These are phyloP conservation scores for Metarhizium rileyi DNA, from an alignment of 2,329 filamentous ascomycete species.

Conservation along the genomic window DNA sequence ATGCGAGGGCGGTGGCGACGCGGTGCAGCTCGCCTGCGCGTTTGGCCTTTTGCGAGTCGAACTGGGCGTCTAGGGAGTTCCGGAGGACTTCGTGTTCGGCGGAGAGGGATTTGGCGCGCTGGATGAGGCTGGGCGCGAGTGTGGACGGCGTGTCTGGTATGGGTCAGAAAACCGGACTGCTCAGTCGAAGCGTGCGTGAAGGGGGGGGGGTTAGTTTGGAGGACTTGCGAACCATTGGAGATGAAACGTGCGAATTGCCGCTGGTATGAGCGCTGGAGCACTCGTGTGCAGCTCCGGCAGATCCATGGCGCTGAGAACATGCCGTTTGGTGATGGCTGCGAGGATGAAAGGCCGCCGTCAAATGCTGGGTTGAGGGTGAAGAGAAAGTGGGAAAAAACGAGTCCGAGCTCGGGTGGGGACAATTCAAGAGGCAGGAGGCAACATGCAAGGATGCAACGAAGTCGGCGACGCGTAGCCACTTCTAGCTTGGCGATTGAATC, in stretches of 20 bases:
- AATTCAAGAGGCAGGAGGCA: neutral
- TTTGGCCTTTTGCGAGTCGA: constrained; percentile 48
- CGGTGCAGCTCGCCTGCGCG: constrained; percentile 51
- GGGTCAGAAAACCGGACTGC: no score
- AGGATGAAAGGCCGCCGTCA: neutral
- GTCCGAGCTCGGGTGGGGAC: neutral
- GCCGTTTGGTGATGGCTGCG: constrained; percentile 1
- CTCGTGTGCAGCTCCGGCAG: constrained; percentile 25
- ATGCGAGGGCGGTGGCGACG: constrained; percentile 46
- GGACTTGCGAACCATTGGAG: constrained; percentile 17
- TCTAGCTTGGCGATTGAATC: neutral
- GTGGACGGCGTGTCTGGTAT: constrained; percentile 11
- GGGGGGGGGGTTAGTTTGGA: no score
- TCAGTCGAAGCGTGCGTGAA: no score
- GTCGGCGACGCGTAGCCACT: neutral
- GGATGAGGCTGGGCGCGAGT: constrained; percentile 46
- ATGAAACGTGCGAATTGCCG: constrained; percentile 21
- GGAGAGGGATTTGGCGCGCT: constrained; percentile 47
- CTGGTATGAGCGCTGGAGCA: constrained; percentile 14
- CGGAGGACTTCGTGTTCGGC: constrained; percentile 48
- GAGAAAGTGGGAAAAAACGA: neutral
- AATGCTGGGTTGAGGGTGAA: neutral
- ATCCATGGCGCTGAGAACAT: constrained; percentile 27
- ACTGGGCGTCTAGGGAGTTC: constrained; percentile 38
- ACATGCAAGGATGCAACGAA: neutral